phyloP scores from a whole-genome alignment of 2,329 filamentous ascomycete species.

The Ophiobolus disseminans region DNA sequence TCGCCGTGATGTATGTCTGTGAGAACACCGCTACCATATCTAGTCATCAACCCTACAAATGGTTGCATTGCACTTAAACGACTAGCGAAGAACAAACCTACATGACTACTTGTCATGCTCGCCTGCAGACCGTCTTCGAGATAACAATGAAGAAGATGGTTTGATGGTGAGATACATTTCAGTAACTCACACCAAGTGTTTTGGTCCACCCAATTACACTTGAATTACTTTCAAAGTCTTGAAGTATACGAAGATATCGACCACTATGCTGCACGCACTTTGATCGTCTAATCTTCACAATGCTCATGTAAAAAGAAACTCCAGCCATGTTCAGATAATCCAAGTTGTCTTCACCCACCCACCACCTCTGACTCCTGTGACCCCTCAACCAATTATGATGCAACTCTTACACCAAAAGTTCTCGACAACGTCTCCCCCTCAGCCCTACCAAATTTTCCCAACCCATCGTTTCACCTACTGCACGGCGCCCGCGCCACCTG shows the following conservation, averaged over 20 bases:
- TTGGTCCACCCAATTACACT: too few relatives aligned
- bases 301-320: too few relatives aligned
- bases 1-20: conserved; percentile 25
- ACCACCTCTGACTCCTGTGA: too few relatives aligned
- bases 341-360: background rate
- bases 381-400: too few relatives aligned
- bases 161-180: conserved; percentile 90
- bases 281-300: too few relatives aligned
- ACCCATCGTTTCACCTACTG: too few relatives aligned
- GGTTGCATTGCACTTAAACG: conserved; percentile 87
- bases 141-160: conserved; percentile 71
- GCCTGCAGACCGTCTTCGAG: conserved; percentile 81
- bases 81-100: conserved; percentile 80
- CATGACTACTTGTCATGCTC: conserved; percentile 65
- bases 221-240: background rate
- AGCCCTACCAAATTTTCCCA: background rate
- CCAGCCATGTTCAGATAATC: too few relatives aligned
- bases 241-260: too few relatives aligned
- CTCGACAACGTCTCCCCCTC: too few relatives aligned
- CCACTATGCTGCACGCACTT: too few relatives aligned
- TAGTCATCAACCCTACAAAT: conserved; percentile 77
- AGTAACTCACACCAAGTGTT: background rate
- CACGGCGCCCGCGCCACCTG: too few relatives aligned
- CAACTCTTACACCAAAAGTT: too few relatives aligned
- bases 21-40: conserved; percentile 76